Evolutionary conservation across 305 asterid genomes (phyloP).

Genomic region (Fraxinus nigra): DNA sequence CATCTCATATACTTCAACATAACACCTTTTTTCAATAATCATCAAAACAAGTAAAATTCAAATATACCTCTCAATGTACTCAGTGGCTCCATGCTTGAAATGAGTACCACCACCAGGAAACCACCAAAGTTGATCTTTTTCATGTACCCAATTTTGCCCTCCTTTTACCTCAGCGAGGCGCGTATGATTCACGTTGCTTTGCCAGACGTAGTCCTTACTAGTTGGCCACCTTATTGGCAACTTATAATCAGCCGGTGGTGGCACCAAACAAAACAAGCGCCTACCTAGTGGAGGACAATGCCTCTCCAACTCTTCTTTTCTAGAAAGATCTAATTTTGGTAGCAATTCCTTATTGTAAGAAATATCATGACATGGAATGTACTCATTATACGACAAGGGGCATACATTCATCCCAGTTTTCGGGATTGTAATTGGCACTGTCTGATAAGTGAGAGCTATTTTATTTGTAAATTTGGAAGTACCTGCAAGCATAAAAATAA

Average conservation of each 20-base stretch:
- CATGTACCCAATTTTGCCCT: slow-evolving; percentile 95
- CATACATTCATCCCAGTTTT: slow-evolving; percentile 71
- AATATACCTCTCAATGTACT: slow-evolving; percentile 78
- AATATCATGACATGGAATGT: slow-evolving; percentile 83
- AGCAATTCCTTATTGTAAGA: slow-evolving; percentile 63
- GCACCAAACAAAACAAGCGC: slow-evolving; percentile 83
- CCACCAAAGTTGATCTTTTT: slow-evolving; percentile 77
- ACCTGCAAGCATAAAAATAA: slow-evolving; percentile 34
- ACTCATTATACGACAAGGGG: slow-evolving; percentile 70
- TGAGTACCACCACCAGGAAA: slow-evolving; percentile 99
- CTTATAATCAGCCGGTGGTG: slow-evolving; percentile 86
- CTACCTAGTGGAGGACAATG: slow-evolving; percentile 70
- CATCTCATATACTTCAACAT: not conserved
- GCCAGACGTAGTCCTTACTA: slow-evolving; percentile 88
- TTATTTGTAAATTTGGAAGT: slow-evolving; percentile 48
- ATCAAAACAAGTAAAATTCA: not conserved
- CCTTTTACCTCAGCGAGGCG: slow-evolving; percentile 89
- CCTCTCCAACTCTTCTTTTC: slow-evolving; percentile 86
- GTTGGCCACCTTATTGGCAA: slow-evolving; percentile 89
- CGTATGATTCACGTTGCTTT: slow-evolving; percentile 87
- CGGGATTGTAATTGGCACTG: slow-evolving; percentile 50
- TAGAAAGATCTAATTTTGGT: slow-evolving; percentile 60
- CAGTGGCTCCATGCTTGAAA: slow-evolving; percentile 91
- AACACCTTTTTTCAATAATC: not conserved
- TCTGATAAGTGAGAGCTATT: slow-evolving; percentile 61